phyloP scores from a whole-genome alignment of 2,329 filamentous ascomycete species.

The Diaporthe nobilis region DNA sequence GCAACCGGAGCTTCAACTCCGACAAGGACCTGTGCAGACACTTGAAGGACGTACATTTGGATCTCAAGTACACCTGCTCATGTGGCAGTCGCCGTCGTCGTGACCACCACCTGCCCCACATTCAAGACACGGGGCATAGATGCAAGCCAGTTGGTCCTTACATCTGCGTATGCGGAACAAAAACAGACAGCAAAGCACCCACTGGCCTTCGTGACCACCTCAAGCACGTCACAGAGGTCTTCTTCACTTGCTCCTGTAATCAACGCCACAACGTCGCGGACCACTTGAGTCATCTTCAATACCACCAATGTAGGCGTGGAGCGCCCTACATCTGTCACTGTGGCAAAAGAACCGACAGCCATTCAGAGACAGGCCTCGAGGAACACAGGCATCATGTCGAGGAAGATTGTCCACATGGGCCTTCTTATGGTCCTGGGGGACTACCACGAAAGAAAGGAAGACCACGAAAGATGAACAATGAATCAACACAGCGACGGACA shows the following conservation, averaged over 20 bases:
- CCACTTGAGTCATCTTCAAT: not conserved
- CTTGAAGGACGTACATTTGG: not conserved
- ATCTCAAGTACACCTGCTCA: conserved; percentile 12
- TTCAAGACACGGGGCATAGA: not conserved
- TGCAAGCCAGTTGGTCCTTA: not conserved
- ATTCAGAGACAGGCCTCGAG: not conserved
- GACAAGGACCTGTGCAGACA: conserved; percentile 20
- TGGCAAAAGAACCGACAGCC: conserved; percentile 14
- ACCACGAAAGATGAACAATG: conserved; percentile 7
- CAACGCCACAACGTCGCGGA: not conserved
- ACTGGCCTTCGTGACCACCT: not conserved
- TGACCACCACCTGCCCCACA: not conserved
- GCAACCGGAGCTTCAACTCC: not conserved
- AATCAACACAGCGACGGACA: not conserved
- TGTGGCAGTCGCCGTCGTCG: not conserved
- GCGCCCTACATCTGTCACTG: conserved; percentile 16
- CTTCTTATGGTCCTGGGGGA: not conserved
- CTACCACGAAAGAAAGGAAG: conserved; percentile 12
- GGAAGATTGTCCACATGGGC: not conserved
- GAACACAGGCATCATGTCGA: not conserved
- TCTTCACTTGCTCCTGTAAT: not conserved
- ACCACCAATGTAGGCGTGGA: not conserved
- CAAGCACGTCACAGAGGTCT: not conserved
- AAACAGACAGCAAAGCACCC: not conserved
- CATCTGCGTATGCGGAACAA: conserved; percentile 2